Base-by-base conservation (phyloP, 805 yeast species). In the Yamadazyma scolyti region DNA sequence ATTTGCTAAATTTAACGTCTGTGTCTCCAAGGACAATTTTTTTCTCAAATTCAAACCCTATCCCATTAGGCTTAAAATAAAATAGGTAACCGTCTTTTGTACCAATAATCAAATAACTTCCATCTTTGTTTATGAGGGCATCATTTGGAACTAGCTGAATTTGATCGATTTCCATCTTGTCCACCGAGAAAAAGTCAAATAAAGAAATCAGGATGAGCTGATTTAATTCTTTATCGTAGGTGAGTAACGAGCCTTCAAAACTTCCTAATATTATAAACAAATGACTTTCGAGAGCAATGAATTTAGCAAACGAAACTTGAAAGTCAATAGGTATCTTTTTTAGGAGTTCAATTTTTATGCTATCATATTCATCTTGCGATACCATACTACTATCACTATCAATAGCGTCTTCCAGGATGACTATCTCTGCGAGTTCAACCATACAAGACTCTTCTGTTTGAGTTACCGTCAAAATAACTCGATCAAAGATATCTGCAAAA, bases 21-120 rank as follows among this genome's bases (percentile, higher is more conserved):
- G 51, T 43, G 9, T 50, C 53, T 11, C 64, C 53, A 6, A 65
- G 30, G 23, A 40, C 39, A 12, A 59, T 42, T 20, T 37, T 46
- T n/a, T 40, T 43, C 0, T 25, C 33, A 21, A 49, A 38, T 7
- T 28, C 23, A 4, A 49, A 31, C 4, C 9, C 9, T n/a, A 5
- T 21, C 2, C 18, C 26, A 10, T 30, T 28, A 8, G 41, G 6
- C 1, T 28, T 36, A 6, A 60, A 42, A 10, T 34, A 40, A 11
- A 58, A 33, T 16, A 44, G 47, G 20, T 40, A 46, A 0, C 71
- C 71, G 19, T 54, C 54, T 27, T 49, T 51, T 1, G 68, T 46
- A 1, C 69, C 69, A 17, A 65, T 35, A 11, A 42, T 43, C 1
- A 58, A 16, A n/a, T n/a, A n/a, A 9, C 31, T 31, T 2, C 25